A percentile compares a stretch with the other conserved stretches of the same genome.
phyloP scores from a whole-genome alignment of 352 stramenopile species.

The Peronospora farinosa region DNA sequence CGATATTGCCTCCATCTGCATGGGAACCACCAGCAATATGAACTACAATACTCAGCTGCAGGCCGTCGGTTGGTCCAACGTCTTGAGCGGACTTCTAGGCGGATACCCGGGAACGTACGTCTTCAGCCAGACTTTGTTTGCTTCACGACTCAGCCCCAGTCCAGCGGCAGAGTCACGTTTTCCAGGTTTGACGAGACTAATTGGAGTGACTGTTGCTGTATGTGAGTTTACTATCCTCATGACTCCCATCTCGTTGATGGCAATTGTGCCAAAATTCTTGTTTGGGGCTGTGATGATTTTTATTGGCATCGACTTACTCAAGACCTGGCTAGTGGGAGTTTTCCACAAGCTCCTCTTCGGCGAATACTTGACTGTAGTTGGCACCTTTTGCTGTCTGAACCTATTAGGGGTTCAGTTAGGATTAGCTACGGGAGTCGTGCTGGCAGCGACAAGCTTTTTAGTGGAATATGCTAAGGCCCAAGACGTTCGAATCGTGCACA shows the following conservation, averaged over 20 bases:
- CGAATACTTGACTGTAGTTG: slow-evolving; percentile 89
- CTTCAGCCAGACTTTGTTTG: slow-evolving; percentile 92
- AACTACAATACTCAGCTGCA: slow-evolving; percentile 92
- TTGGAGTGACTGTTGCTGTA: slow-evolving; percentile 45
- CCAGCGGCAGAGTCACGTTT: slow-evolving; percentile 27
- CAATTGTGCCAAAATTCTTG: slow-evolving; percentile 92
- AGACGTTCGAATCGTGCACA: slow-evolving; percentile 46
- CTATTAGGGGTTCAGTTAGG: slow-evolving; percentile 88
- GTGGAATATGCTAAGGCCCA: slow-evolving; percentile 73
- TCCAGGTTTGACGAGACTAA: slow-evolving; percentile 53
- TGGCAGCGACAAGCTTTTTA: slow-evolving; percentile 73
- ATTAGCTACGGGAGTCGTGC: slow-evolving; percentile 34
- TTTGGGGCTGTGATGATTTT: slow-evolving; percentile 96
- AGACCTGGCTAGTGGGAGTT: slow-evolving; percentile 59
- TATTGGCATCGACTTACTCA: slow-evolving; percentile 93
- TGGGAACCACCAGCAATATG: slow-evolving; percentile 88
- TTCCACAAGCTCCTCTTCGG: slow-evolving; percentile 51
- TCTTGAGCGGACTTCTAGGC: slow-evolving; percentile 79
- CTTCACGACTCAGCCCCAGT: slow-evolving; percentile 49
- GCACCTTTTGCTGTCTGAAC: slow-evolving; percentile 90
- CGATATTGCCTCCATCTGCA: slow-evolving; percentile 92
- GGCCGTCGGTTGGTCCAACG: slow-evolving; percentile 91
- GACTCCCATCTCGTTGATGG: slow-evolving; percentile 86
- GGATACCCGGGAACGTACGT: slow-evolving; percentile 90
- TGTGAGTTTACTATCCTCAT: slow-evolving; percentile 63